Conservation (phyloP, 805 yeast genomes). For the Wickerhamomyces bovis region DNA sequence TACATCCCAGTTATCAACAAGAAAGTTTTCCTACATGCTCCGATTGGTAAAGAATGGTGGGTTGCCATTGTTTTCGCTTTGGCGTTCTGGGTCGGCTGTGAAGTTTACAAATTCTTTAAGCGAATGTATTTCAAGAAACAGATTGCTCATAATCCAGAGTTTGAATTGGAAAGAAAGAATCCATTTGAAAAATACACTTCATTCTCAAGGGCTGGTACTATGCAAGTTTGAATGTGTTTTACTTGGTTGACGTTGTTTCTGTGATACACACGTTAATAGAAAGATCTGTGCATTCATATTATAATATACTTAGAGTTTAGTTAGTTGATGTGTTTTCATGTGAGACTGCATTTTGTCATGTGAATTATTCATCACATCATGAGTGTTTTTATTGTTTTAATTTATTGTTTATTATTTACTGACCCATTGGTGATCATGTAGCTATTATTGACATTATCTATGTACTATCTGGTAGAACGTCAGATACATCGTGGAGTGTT, state of each 20-base stretch:
- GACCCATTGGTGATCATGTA: too few relatives aligned
- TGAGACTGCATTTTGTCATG: too few relatives aligned
- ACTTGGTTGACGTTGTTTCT: not conserved
- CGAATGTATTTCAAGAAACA: conserved; percentile 42
- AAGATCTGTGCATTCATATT: too few relatives aligned
- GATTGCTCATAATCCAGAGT: conserved; percentile 51
- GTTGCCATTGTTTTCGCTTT: conserved; percentile 55
- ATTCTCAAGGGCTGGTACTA: conserved; percentile 48
- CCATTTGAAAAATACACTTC: conserved; percentile 60
- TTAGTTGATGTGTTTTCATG: too few relatives aligned
- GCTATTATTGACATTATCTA: too few relatives aligned
- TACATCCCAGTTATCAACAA: conserved; percentile 85
- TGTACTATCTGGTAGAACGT: too few relatives aligned
- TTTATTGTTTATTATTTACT: too few relatives aligned
- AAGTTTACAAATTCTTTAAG: conserved; percentile 62
- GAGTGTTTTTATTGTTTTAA: too few relatives aligned
- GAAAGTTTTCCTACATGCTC: conserved; percentile 65
- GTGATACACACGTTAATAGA: too few relatives aligned
- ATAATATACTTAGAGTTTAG: not conserved
- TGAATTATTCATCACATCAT: too few relatives aligned
- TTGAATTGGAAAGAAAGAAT: conserved; percentile 54
- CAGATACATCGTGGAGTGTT: too few relatives aligned
- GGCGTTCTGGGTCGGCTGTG: conserved; percentile 55
- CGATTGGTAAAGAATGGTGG: conserved; percentile 80
- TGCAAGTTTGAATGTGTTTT: conserved; percentile 10